phyloP scores from a whole-genome alignment of 768 basidiomycete genomes.

The Hericium rajendrae region DNA sequence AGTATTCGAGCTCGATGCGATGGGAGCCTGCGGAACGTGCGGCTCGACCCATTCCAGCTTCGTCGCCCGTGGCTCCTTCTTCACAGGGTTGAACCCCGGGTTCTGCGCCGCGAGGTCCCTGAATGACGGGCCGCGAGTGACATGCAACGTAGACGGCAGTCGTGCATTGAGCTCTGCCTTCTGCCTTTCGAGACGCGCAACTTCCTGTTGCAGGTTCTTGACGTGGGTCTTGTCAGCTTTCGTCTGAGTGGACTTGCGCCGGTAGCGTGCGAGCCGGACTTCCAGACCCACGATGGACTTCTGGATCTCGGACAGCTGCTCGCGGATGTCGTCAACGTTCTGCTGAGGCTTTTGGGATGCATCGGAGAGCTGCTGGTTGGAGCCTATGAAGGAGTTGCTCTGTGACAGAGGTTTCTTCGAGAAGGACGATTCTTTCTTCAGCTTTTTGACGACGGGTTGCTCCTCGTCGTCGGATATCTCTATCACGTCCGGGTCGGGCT shows the following conservation, averaged over 20 bases:
- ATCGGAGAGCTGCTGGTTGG: not conserved
- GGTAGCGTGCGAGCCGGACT: not conserved
- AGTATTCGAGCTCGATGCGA: conserved; percentile 17
- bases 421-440: not conserved
- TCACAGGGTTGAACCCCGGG: not conserved
- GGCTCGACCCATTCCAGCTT: conserved; percentile 3
- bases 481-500: not conserved
- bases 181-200: not conserved
- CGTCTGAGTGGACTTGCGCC: conserved; percentile 10
- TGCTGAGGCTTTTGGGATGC: not conserved
- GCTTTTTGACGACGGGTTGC: not conserved
- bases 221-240: conserved; percentile 16
- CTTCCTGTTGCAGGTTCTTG: conserved; percentile 1
- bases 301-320: conserved; percentile 7
- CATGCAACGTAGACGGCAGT: not conserved
- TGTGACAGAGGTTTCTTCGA: not conserved
- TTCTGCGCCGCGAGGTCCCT: not conserved
- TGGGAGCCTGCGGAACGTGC: not conserved
- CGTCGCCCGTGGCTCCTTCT: conserved; percentile 9
- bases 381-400: not conserved
- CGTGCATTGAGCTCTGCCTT: not conserved
- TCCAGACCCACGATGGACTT: not conserved
- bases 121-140: not conserved
- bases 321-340: conserved; percentile 4
- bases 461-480: not conserved